Base-by-base conservation (phyloP, 768 basidiomycete genomes). In the Mycena maculata region DNA sequence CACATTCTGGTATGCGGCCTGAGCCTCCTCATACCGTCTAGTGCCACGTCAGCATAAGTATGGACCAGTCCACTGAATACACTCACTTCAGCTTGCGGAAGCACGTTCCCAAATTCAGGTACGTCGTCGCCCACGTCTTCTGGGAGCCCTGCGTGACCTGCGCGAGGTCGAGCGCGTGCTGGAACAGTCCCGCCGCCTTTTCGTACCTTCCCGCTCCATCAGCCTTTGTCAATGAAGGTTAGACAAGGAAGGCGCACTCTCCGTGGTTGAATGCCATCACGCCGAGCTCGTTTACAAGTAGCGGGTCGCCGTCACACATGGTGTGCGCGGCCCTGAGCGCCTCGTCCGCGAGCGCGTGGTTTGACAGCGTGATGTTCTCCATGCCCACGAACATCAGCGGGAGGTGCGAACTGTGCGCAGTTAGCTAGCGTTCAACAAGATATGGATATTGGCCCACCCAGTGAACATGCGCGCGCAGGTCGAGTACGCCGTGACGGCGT, bases 401-500 rank as follows among this genome's bases (percentile, higher is more conserved):
- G 5, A 99, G 81, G 79, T 99, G 97, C 4, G 96, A 96, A n/a
- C 96, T 97, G 73, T 23, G 22, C 7, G 23, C 23, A 56, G 28
- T 18, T 12, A 20, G 42, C n/a, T 2, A n/a, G 18, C 27, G 48
- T 23, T 22, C 27, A 36, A 25, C 23, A 30, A 57, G 38, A 41
- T 33, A 27, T 38, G 39, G 11, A 23, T 27, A n/a, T 13, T 28
- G n/a, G 12, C 47, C 72, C 86, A 96, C 94, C 97, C 98, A 65
- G 92, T 93, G 76, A 98, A 98, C 84, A 99, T 91, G 38, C 97
- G 84, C 6, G 95, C 94, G 63, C 95, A 96, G 0, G 98, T 99
- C 25, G 97, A 98, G 78, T 99, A 99, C 2, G 98, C 97, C 0
- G 95, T 98, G 48, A 99, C 94, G 3, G 98, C 97, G 74, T 98